Evolutionary conservation across 495 filamentous ascomycete genomes (phyloP), one percentile per base, ranked within the genome.

Genomic region (Jackrogersella minutella): DNA sequence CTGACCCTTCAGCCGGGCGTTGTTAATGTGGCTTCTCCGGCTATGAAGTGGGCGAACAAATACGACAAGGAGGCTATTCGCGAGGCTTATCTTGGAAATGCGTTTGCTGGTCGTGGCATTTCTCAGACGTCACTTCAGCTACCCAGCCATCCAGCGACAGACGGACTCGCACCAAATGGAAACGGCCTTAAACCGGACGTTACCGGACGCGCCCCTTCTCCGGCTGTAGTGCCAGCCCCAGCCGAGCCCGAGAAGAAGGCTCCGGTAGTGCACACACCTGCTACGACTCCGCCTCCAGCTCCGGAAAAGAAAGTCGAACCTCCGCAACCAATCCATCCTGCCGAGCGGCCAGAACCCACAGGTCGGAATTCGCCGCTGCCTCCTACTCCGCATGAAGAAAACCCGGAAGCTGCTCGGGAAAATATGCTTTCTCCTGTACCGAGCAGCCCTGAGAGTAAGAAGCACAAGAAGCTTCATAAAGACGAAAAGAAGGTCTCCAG

Each of bases 31-130:
- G 96, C 93, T 14, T 93, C 89, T 13, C 89, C 93, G 21, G 95
- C 95, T 9, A 90, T 99, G 88, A 94, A 97, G 75, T 99, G 95
- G 95, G 91, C 94, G 8, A 92, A 83, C 73, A 88, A 88, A 58
- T 95, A 93, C 66, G 94, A 99, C 72, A 93, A 93, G 76, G 87
- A 95, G 71, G 84, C 87, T 2, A 90, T 95, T 59, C 83, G 92
- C 13, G 86, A 88, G 43, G 88, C 90, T 17, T 98, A 97, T 77
- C 82, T 98, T 8, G 87, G 85, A 10, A 83, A 96, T 70, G 77
- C 76, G 22, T 87, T 83, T 63, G 87, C 88, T 17, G 92, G 92
- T 37, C 90, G 84, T 52, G 92, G 88, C 30, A 34, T 70, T 21
- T 73, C 64, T 10, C 65, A 71, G 39, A 67, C 64, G 9, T 62